These are phyloP conservation scores for Suillus tomentosus DNA, from an alignment of 768 basidiomycete genomes.

Conservation along the genomic window DNA sequence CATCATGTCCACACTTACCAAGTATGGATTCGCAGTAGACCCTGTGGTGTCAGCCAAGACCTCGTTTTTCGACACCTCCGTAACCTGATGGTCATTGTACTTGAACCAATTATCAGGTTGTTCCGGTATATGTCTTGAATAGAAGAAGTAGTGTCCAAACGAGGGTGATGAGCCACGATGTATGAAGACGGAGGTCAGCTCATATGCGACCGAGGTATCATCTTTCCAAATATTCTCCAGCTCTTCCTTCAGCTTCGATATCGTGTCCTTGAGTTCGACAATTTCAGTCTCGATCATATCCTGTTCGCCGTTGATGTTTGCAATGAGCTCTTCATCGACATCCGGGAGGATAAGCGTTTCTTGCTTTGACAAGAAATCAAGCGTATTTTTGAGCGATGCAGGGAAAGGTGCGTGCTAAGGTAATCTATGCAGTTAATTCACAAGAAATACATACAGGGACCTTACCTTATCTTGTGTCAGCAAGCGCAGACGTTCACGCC, in stretches of 20 bases:
- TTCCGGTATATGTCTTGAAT: conserved; percentile 83
- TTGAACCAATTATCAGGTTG: conserved; percentile 90
- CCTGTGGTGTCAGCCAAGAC: conserved; percentile 91
- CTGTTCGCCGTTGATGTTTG: conserved; percentile 55
- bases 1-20: conserved; percentile 51
- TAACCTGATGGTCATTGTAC: conserved; percentile 91
- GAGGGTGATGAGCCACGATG: conserved; percentile 88
- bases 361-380: conserved; percentile 58
- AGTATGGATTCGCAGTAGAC: conserved; percentile 85
- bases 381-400: conserved; percentile 54
- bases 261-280: conserved; percentile 50
- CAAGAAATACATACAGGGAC: background rate
- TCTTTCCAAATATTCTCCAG: conserved; percentile 78
- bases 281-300: conserved; percentile 56
- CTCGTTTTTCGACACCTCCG: conserved; percentile 74
- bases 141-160: conserved; percentile 96
- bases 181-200: conserved; percentile 92
- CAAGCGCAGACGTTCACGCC: conserved; percentile 66
- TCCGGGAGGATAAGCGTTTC: conserved; percentile 45
- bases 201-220: conserved; percentile 70
- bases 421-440: conserved; percentile 4
- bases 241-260: conserved; percentile 59
- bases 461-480: conserved; percentile 74
- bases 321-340: conserved; percentile 61
- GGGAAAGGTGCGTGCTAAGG: conserved; percentile 62